Conservation (phyloP, 306 rosid species). For the Ceratonia siliqua region DNA sequence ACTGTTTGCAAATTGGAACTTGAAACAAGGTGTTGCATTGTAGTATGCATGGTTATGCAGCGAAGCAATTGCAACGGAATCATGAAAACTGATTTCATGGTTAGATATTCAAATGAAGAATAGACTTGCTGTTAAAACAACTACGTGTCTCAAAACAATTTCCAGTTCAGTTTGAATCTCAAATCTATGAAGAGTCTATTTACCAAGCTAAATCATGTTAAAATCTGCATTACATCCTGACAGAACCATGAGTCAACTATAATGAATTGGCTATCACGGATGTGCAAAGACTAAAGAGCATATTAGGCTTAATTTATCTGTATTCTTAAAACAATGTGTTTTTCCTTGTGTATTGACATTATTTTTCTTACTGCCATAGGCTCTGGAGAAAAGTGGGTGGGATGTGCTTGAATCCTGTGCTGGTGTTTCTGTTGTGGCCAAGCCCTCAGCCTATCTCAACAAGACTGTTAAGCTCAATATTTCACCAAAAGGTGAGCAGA, state of each 20-base stretch:
- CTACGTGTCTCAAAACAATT: not conserved
- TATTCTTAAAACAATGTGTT: not conserved
- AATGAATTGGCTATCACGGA: not conserved
- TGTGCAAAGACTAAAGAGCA: not conserved
- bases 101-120: not conserved
- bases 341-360: not conserved
- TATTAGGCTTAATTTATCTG: not conserved
- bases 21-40: too few species aligned
- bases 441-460: conserved; percentile 73
- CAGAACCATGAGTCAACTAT: not conserved
- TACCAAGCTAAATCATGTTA: not conserved
- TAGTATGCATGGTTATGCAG: too few species aligned
- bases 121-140: not conserved
- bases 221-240: not conserved
- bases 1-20: not conserved
- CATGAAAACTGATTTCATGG: too few species aligned
- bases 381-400: conserved; percentile 81
- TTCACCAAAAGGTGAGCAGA: conserved; percentile 32
- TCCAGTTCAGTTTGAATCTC: not conserved
- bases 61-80: too few species aligned
- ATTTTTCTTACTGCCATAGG: conserved; percentile 44
- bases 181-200: not conserved
- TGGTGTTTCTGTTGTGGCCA: conserved; percentile 91
- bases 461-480: conserved; percentile 54
- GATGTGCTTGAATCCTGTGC: conserved; percentile 74